Evolutionary conservation across 176 grass and related monocot genomes (phyloP), one percentile per base, ranked within the genome.

Genomic region (Triticum timopheevii): DNA sequence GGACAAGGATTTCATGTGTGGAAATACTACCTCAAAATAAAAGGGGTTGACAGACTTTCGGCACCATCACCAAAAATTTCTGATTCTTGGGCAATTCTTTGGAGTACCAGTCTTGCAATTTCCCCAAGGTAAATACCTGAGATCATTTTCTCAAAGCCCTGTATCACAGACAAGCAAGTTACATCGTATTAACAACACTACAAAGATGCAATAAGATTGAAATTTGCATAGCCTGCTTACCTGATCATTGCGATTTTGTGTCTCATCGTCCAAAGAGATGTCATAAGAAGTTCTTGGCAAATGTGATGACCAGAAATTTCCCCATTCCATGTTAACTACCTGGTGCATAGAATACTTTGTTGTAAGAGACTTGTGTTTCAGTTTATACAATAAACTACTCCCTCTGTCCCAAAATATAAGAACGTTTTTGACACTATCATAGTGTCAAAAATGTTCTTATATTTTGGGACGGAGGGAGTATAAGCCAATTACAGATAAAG

Each of bases 321-420:
- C 97, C 97, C 97, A 99, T 92, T 99, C 97, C 94, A 99, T 96
- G 76, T 99, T 96, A 33, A 99, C 88, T 68, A 99, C 94, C 97
- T 99, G 88, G 87, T 82, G 34, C 73, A 79, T 73, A 64, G 10
- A 77, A 78, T 5, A 19, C 47, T 80, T 34, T 25, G 82, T 38
- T 33, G 62, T 19, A 75, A 76, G 22, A 89, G 15, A 78, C 85
- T 27, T 81, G 49, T 6, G 15, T 52, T 52, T 52, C 49, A 52
- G 49, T 52, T 52, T 52, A 52, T 52, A 52, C 49, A 52, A 19
- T 52, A 17, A 52, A 19, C 15, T 52, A 30, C 28, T 30, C 28
- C 28, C 28, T 30, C 28, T 30, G 28, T 30, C 28, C 28, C 28
- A 30, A 30, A 30, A 30, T 30, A 30, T 30, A 30, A 30, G 28